Base-by-base conservation (phyloP, 768 basidiomycete species). In the Lactarius quietus region DNA sequence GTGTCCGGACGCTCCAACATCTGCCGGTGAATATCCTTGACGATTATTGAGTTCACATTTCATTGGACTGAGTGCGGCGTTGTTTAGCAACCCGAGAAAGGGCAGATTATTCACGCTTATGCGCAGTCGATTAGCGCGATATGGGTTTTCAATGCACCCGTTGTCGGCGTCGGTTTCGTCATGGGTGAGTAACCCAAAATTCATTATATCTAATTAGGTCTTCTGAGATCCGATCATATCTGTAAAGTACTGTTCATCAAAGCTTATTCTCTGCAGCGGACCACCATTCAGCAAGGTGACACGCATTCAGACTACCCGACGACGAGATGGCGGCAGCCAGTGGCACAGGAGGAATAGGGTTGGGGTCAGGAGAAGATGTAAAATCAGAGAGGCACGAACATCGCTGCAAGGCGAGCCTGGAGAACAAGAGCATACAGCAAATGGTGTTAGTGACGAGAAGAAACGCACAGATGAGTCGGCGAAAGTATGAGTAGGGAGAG, bases 141-240 rank as follows among this genome's bases (percentile, higher is more conserved):
- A 43, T 81, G 78, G 80, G 70, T 78, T 26, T 75, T 81, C 39
- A 74, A 75, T 57, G 70, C 74, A 3, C 73, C 76, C 14, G 17
- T 79, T 28, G 65, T 74, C n/a, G 74, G 57, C n/a, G 45, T 77
- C 17, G 76, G 75, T 26, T 64, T 79, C 35, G 20, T 77, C 29
- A 71, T 77, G 53, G 57, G 74, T 73, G 48, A 51, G 72, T 64
- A 57, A n/a, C 3, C 35, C 9, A 8, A 48, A 26, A 20, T 20
- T 0, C 53, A 26, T 17, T 55, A 6, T 58, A 41, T 28, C 38
- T 15, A 8, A 12, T 17, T 31, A 39, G 15, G 41, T 18, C 14
- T 28, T 38, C 35, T 57, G 9, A 52, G 5, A 20, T 60, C 31
- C 8, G 33, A 33, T 33, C 33, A 3, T 33, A 20, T 26, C 23